phyloP scores from a whole-genome alignment of 306 rosid genomes.

The peach (Prunus persica) region Prunus_persica_NCBIv2 NC_034009.1:26261501-26262000 shows the following conservation, averaged over 20 bases:
- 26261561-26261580: not conserved
- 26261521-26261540: constrained; percentile 45
- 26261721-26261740: not conserved
- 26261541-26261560: constrained; percentile 44
- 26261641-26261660: not conserved
- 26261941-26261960: constrained; percentile 80
- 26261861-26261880: constrained; percentile 64
- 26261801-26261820: not conserved
- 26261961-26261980: constrained; percentile 90
- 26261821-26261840: not conserved
- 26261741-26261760: not conserved
- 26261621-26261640: not conserved
- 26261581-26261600: not conserved
- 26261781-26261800: not conserved
- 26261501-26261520: constrained; percentile 40
- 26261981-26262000: constrained; percentile 79
- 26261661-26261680: not conserved
- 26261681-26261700: not conserved
- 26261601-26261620: not conserved
- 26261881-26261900: constrained; percentile 76
- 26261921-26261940: constrained; percentile 71
- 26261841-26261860: constrained; percentile 41
- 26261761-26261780: not conserved
- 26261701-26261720: not conserved
- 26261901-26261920: constrained; percentile 87